Evolutionary conservation across 140 eudicot species (phyloP), one percentile per base, ranked within the genome.

Genomic region (Flaveria floridana): DNA sequence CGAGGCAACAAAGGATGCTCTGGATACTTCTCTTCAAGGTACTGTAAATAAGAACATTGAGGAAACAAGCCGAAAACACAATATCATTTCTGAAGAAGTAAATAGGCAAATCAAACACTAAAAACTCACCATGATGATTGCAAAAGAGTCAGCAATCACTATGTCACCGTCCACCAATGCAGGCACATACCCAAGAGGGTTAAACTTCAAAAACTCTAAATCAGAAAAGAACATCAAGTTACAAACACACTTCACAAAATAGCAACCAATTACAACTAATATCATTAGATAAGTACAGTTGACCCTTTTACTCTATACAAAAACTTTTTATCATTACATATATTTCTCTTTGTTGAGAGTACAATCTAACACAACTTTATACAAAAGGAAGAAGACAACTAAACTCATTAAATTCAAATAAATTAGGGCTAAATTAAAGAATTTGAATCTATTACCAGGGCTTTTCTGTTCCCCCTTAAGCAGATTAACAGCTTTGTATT

Each of bases 181-280:
- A 42, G 96, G 98, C 52, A 92, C 95, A 71, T 76, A 92, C 34
- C 88, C 87, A 56, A 93, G 85, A 25, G 97, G 98, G 82, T 93
- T 93, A 51, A 93, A 30, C 79, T 85, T 78, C 75, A 85, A 76
- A 79, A 68, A 93, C 76, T 90, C 98, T 93, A 78, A 46, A 47
- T 56, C 34, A 41, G 16, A 47, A 75, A 50, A 59, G 12, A 11
- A 71, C 15, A n/a, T 19, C 28, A 53, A 25, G 41, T 68, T 52
- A 53, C 10, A n/a, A 34, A 19, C 26, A 50, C 11, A 47, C 15
- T 64, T 26, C 11, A 34, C 41, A 34, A 34, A 34, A 34, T 34
- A 34, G 41, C 41, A 34, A 34, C 8, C 6, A 6, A 34, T 0
- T 34, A 34, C 8, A 34, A 34, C 41, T 5, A 44, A 44, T 44